phyloP scores from a whole-genome alignment of 768 basidiomycete genomes.

The Xerocomus potaroensis region DNA sequence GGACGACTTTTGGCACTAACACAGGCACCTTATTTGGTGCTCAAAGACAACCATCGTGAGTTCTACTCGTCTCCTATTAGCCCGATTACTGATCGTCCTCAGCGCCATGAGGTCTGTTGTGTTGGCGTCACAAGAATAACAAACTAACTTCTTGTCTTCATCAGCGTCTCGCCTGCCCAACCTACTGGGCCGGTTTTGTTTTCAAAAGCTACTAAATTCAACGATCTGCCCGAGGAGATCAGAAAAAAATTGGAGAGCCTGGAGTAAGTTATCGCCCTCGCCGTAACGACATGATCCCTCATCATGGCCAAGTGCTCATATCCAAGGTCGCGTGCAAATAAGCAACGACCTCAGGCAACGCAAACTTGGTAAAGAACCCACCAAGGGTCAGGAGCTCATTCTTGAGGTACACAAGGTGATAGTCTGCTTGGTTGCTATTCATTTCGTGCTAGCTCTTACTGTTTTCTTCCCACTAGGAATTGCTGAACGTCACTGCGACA shows the following conservation, averaged over 20 bases:
- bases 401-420: conserved; percentile 62
- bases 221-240: conserved; percentile 69
- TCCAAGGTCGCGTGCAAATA: conserved; percentile 77
- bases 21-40: conserved; percentile 23
- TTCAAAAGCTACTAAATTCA: conserved; percentile 67
- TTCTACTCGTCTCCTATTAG: not conserved
- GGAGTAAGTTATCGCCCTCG: conserved; percentile 48
- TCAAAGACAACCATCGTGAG: conserved; percentile 33
- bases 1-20: conserved; percentile 1
- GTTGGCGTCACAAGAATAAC: not conserved
- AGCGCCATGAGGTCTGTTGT: conserved; percentile 27
- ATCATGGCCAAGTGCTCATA: conserved; percentile 46
- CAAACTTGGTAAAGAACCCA: conserved; percentile 70
- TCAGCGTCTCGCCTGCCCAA: conserved; percentile 30
- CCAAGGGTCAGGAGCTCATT: conserved; percentile 67
- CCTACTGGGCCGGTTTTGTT: conserved; percentile 27
- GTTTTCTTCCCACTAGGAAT: conserved; percentile 45
- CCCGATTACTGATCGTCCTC: not conserved
- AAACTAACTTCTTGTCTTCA: conserved; percentile 2
- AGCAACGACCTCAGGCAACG: conserved; percentile 74
- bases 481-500: conserved; percentile 55
- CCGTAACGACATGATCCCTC: not conserved
- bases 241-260: conserved; percentile 63
- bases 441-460: not conserved
- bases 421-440: not conserved